Percentiles rank a stretch among this genome's conserved stretches.
These are phyloP conservation scores for Madurella mycetomatis DNA, from an alignment of 2,329 filamentous ascomycete genomes.

Conservation along the genomic window DNA sequence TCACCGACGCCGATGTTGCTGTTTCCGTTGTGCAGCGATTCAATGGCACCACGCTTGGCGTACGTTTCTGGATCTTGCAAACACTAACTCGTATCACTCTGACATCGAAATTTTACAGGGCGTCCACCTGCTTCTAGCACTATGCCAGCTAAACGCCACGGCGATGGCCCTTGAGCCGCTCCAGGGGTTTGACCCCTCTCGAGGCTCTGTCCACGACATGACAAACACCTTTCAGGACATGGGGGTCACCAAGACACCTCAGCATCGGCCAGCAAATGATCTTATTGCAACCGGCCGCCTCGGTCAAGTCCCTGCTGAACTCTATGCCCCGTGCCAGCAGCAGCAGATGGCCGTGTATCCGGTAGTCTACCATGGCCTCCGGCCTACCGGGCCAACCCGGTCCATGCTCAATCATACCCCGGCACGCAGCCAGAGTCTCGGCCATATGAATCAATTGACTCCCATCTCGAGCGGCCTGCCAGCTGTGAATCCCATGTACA, in stretches of 20 bases:
- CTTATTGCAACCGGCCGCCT: constrained; percentile 27
- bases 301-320: constrained; percentile 21
- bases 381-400: constrained; percentile 25
- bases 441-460: constrained; percentile 25
- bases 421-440: constrained; percentile 27
- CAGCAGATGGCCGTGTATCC: constrained; percentile 35
- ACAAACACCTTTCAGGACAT: constrained; percentile 15
- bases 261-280: constrained; percentile 14
- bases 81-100: neutral
- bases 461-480: constrained; percentile 19
- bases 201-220: constrained; percentile 9
- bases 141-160: constrained; percentile 5
- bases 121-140: constrained; percentile 17
- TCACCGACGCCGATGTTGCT: constrained; percentile 45
- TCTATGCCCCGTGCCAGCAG: constrained; percentile 30
- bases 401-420: constrained; percentile 34
- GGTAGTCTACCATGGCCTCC: constrained; percentile 33
- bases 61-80: constrained; percentile 25
- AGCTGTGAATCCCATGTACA: constrained; percentile 28
- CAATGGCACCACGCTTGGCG: constrained; percentile 36
- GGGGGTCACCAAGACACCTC: constrained; percentile 14
- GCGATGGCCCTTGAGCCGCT: neutral
- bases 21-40: constrained; percentile 38
- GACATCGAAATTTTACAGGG: constrained; percentile 13
- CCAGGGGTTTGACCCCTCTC: constrained; percentile 3